These are phyloP conservation scores for Helichrysum umbraculigerum DNA, from an alignment of 129 eudicot species.

Conservation along the genomic window DNA sequence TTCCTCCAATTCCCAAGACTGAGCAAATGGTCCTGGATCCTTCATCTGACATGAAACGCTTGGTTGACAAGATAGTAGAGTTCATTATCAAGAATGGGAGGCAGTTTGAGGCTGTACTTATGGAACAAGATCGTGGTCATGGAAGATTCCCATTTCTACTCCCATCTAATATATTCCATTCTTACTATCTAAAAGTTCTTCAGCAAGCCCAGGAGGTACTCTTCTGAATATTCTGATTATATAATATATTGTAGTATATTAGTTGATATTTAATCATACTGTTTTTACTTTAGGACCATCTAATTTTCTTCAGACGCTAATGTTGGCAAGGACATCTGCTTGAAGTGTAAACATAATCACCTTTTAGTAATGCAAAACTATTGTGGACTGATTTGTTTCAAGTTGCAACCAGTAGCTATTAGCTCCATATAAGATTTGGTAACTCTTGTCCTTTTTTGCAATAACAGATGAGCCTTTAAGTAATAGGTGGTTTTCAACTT, in stretches of 20 bases:
- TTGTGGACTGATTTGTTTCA: neutral
- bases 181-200: constrained; percentile 73
- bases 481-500: neutral
- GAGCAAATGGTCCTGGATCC: constrained; percentile 71
- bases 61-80: constrained; percentile 80
- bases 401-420: constrained; percentile 9
- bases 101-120: constrained; percentile 83
- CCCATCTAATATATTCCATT: constrained; percentile 78
- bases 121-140: constrained; percentile 82
- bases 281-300: neutral
- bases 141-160: constrained; percentile 84
- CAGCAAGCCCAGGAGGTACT: constrained; percentile 76
- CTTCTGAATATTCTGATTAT: constrained; percentile 18
- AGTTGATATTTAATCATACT: neutral
- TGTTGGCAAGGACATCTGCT: neutral
- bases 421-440: constrained; percentile 5
- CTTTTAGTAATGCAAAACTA: constrained; percentile 14
- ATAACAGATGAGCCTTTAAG: neutral
- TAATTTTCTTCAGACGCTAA: neutral
- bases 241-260: neutral
- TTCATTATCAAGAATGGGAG: constrained; percentile 77
- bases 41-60: constrained; percentile 71
- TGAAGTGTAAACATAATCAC: constrained; percentile 3
- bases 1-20: constrained; percentile 40
- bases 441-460: neutral